Evolutionary conservation across 2,329 filamentous ascomycete species (phyloP).

Genomic region (Aspergillus carbonarius): DNA sequence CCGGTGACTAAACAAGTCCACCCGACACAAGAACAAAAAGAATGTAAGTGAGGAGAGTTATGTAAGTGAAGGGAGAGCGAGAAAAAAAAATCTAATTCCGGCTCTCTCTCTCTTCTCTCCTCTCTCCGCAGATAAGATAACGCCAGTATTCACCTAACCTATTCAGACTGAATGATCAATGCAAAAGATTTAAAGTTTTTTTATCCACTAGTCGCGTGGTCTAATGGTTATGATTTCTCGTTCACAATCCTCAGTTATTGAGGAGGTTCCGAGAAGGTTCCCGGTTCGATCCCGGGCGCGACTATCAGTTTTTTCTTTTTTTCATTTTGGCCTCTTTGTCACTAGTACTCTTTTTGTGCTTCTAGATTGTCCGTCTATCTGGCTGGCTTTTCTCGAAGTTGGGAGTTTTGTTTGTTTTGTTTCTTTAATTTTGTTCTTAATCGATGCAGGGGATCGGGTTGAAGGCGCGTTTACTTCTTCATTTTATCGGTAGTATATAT

Average conservation of each 20-base stretch:
- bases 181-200: not conserved
- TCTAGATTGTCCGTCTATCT: too few species aligned
- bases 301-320: conserved; percentile 18
- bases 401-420: too few species aligned
- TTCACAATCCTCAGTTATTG: conserved; percentile 11
- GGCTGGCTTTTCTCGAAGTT: too few species aligned
- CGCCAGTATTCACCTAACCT: too few species aligned
- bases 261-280: conserved; percentile 17
- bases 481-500: too few species aligned
- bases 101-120: not conserved
- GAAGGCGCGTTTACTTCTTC: too few species aligned
- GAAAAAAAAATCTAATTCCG: not conserved
- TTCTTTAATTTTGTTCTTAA: too few species aligned
- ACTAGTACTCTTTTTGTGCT: too few species aligned
- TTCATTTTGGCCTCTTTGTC: too few species aligned
- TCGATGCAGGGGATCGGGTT: too few species aligned
- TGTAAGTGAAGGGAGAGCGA: not conserved
- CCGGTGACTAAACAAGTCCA: not conserved
- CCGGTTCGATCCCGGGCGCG: conserved; percentile 27
- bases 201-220: conserved; percentile 17
- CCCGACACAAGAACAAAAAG: not conserved
- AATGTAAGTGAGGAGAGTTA: not conserved
- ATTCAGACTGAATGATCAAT: not conserved
- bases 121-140: not conserved
- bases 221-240: conserved; percentile 27